These are phyloP conservation scores for Vachellia collinsii DNA, from an alignment of 306 rosid species.

Conservation along the genomic window DNA sequence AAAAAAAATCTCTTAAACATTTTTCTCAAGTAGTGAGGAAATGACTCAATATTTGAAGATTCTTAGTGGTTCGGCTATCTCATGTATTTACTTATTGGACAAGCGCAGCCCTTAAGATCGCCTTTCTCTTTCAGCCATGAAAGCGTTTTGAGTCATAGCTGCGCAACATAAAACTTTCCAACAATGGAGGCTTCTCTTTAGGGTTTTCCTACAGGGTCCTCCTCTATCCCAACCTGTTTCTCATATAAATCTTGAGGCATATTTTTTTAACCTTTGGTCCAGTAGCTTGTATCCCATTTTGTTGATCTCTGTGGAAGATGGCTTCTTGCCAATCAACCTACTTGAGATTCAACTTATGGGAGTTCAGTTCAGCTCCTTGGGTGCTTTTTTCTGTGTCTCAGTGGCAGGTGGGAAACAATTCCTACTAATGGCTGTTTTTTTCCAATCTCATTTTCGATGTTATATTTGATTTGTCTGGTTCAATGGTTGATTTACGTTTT, in stretches of 20 bases:
- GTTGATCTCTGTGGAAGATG: constrained; percentile 28
- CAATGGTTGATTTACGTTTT: background rate
- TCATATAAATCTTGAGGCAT: constrained; percentile 42
- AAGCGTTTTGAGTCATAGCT: constrained; percentile 93
- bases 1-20: background rate
- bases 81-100: background rate
- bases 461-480: background rate
- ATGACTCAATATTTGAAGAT: background rate
- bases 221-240: constrained; percentile 44
- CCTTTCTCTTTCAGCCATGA: constrained; percentile 65
- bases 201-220: constrained; percentile 77
- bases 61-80: background rate
- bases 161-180: constrained; percentile 53
- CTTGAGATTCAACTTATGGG: constrained; percentile 39
- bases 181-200: constrained; percentile 44
- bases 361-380: constrained; percentile 42
- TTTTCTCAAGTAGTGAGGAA: too few species aligned
- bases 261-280: constrained; percentile 34
- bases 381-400: constrained; percentile 46
- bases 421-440: background rate
- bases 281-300: constrained; percentile 24
- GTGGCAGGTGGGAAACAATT: constrained; percentile 58
- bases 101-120: constrained; percentile 96
- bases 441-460: background rate
- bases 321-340: constrained; percentile 29